A percentile compares a stretch with the other conserved stretches of the same genome.
phyloP scores from a whole-genome alignment of 352 stramenopile species.

The Hyaloperonospora arabidopsidis region DNA sequence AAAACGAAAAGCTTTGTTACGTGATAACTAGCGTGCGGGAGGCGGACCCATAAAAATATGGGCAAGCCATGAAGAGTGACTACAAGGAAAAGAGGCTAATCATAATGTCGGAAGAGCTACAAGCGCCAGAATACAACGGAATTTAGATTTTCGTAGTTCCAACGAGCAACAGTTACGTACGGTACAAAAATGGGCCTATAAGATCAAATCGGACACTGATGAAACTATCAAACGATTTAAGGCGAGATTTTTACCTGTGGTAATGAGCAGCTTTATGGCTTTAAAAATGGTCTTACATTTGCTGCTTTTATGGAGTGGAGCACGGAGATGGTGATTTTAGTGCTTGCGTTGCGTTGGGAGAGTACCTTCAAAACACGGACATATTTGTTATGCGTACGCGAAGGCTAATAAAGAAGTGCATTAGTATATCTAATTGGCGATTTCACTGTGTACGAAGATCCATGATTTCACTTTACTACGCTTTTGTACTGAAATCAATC shows the following conservation, averaged over 20 bases:
- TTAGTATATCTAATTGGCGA: too few relatives aligned
- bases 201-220: neutral
- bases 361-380: neutral
- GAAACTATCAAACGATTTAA: conserved; percentile 1
- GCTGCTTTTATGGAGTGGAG: neutral
- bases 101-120: conserved; percentile 2
- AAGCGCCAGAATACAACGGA: too few relatives aligned
- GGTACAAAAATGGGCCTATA: too few relatives aligned
- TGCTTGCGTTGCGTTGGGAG: neutral
- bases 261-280: neutral
- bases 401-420: too few relatives aligned
- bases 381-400: too few relatives aligned
- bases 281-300: neutral
- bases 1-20: neutral
- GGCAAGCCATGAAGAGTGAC: conserved; percentile 3
- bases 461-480: too few relatives aligned
- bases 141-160: too few relatives aligned
- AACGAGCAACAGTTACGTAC: too few relatives aligned
- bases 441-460: too few relatives aligned
- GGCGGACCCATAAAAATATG: conserved; percentile 14
- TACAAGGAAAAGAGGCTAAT: neutral
- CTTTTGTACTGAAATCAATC: too few relatives aligned
- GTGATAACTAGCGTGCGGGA: conserved; percentile 6
- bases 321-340: neutral
- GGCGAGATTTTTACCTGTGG: neutral